These are phyloP conservation scores for Suillus placidus DNA, from an alignment of 768 basidiomycete genomes.

Conservation along the genomic window DNA sequence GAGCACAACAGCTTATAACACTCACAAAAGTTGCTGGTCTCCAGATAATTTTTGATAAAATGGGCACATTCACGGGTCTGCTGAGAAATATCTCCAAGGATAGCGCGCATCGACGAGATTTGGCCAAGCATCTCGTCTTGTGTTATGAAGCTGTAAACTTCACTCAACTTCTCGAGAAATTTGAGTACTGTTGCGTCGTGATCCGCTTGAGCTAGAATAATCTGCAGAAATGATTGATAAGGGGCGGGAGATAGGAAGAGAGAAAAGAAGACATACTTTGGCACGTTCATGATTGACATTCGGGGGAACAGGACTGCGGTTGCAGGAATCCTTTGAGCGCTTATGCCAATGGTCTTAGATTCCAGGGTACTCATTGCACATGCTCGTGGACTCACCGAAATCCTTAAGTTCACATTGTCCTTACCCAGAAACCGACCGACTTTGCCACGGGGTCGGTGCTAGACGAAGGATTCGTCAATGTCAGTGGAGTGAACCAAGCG, in stretches of 20 bases:
- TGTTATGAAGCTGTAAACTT: slow-evolving; percentile 8
- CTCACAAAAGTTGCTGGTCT: slow-evolving; percentile 10
- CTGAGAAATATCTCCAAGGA: slow-evolving; percentile 4
- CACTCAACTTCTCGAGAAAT: slow-evolving; percentile 4
- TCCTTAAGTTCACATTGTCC: no score
- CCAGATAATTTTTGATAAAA: slow-evolving; percentile 12
- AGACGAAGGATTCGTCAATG: no score
- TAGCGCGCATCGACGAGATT: background rate
- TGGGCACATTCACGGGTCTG: slow-evolving; percentile 7
- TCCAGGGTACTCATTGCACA: background rate
- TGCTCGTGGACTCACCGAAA: background rate
- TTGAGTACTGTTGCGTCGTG: background rate
- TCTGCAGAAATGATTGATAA: background rate
- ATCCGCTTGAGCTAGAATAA: slow-evolving; percentile 5
- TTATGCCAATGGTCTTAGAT: background rate
- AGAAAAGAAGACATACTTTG: background rate
- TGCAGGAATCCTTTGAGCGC: background rate
- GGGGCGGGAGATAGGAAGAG: background rate
- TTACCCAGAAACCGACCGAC: background rate
- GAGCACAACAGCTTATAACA: background rate
- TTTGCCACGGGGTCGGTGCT: background rate
- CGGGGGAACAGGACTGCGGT: background rate
- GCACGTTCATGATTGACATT: background rate
- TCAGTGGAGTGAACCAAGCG: no score
- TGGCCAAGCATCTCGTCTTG: background rate